These are phyloP conservation scores for Chaetoscypha palmicola DNA, from an alignment of 2,329 filamentous ascomycete species.

Conservation along the genomic window DNA sequence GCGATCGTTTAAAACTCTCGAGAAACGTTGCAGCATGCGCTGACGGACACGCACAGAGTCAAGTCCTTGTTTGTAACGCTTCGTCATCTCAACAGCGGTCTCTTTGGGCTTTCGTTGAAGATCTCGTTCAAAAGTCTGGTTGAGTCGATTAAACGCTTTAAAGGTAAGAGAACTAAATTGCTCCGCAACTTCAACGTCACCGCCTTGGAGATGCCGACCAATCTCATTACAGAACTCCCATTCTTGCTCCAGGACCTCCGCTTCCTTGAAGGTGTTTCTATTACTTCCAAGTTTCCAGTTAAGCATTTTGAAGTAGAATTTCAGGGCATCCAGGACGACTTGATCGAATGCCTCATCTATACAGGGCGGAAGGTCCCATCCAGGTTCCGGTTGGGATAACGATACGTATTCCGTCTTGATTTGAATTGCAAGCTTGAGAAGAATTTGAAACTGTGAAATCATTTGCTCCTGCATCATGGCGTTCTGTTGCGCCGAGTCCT, in stretches of 20 bases:
- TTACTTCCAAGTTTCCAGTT: slow-evolving; percentile 97
- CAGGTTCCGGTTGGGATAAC: slow-evolving; percentile 78
- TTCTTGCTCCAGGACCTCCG: slow-evolving; percentile 92
- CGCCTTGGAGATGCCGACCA: slow-evolving; percentile 81
- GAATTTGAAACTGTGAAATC: slow-evolving; percentile 91
- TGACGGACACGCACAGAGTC: slow-evolving; percentile 95
- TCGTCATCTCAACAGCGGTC: slow-evolving; percentile 82
- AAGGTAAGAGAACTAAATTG: slow-evolving; percentile 93
- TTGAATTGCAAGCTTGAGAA: slow-evolving; percentile 82
- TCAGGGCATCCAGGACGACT: slow-evolving; percentile 84
- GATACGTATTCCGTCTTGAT: slow-evolving; percentile 85
- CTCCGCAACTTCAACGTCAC: slow-evolving; percentile 93
- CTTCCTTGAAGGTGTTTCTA: slow-evolving; percentile 99
- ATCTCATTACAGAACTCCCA: slow-evolving; percentile 97
- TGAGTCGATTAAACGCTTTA: slow-evolving; percentile 83
- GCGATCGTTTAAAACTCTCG: slow-evolving; percentile 78
- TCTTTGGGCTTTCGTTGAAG: slow-evolving; percentile 79
- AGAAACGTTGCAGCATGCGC: slow-evolving; percentile 93
- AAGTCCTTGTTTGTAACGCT: slow-evolving; percentile 89
- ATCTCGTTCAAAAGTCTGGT: slow-evolving; percentile 86
- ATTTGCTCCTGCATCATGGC: slow-evolving; percentile 95
- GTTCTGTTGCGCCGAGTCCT: slow-evolving; percentile 86
- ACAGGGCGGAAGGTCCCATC: slow-evolving; percentile 92
- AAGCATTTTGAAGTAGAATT: slow-evolving; percentile 97
- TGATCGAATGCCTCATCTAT: slow-evolving; percentile 95